Evolutionary conservation across 371 early-diverging fungal species (phyloP).

Genomic region (Mucor saturninus): DNA sequence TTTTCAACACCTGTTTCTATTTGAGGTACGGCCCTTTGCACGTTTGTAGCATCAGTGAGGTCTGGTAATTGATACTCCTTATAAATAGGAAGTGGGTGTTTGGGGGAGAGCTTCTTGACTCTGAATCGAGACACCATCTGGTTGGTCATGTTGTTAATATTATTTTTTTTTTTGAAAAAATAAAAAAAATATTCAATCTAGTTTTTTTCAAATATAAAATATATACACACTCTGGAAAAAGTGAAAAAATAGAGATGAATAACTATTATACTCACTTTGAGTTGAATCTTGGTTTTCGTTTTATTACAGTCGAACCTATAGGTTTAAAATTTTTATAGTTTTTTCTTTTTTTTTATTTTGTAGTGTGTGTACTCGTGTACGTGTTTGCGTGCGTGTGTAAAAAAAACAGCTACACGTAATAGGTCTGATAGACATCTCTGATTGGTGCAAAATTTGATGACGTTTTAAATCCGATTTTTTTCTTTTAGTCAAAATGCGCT

Average conservation of each 20-base stretch:
- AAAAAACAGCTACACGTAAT: not conserved
- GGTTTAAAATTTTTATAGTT: not conserved
- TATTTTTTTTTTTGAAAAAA: not conserved
- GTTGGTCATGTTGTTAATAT: slow-evolving; percentile 17
- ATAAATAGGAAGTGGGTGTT: slow-evolving; percentile 81
- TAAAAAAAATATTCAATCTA: not conserved
- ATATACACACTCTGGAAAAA: too few relatives aligned
- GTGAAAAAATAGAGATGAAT: not conserved
- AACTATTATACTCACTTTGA: slow-evolving; percentile 1
- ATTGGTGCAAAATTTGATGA: too few relatives aligned
- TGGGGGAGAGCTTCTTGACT: slow-evolving; percentile 88
- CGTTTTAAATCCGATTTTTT: too few relatives aligned
- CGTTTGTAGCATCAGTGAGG: slow-evolving; percentile 75
- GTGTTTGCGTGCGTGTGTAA: not conserved
- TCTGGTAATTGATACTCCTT: slow-evolving; percentile 86
- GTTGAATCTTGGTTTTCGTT: slow-evolving; percentile 4
- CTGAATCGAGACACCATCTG: slow-evolving; percentile 79
- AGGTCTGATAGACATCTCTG: not conserved
- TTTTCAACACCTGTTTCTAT: slow-evolving; percentile 78
- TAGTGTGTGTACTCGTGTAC: slow-evolving; percentile 2
- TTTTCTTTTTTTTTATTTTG: slow-evolving; percentile 2
- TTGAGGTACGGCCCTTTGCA: slow-evolving; percentile 74
- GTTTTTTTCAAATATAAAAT: not conserved
- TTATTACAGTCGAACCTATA: not conserved
- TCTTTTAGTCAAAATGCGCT: too few relatives aligned